These are phyloP conservation scores for Cystofilobasidium capitatum DNA, from an alignment of 768 basidiomycete genomes.

Conservation along the genomic window DNA sequence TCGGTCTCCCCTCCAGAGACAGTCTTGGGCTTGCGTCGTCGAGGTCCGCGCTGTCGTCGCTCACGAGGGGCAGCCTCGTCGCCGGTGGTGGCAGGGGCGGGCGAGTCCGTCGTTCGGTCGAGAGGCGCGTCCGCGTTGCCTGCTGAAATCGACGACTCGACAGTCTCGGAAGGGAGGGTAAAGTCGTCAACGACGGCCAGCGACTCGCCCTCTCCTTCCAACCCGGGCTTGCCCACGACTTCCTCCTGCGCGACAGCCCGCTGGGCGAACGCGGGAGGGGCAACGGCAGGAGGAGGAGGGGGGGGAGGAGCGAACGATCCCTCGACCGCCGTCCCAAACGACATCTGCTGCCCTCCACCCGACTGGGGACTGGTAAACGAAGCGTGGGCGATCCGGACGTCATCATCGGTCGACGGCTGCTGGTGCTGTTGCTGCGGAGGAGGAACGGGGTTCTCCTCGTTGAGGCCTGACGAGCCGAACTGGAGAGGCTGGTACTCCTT, in stretches of 20 bases:
- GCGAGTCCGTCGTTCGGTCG: no score
- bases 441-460: no score
- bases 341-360: neutral
- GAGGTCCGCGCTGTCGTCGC: no score
- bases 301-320: neutral
- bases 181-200: neutral
- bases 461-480: no score
- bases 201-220: neutral
- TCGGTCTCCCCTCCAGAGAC: no score
- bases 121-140: neutral
- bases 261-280: neutral
- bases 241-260: neutral
- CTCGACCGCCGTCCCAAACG: conserved; percentile 1
- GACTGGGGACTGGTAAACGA: neutral
- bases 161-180: no score
- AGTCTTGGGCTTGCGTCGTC: no score
- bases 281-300: neutral
- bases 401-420: neutral
- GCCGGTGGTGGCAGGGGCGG: no score
- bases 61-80: no score
- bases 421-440: no score
- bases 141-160: neutral
- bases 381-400: neutral
- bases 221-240: neutral
- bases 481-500: no score